Evolutionary conservation across 257 asterid species (phyloP), one percentile per base, ranked within the genome.

Genomic region (Penstemon barbatus): DNA sequence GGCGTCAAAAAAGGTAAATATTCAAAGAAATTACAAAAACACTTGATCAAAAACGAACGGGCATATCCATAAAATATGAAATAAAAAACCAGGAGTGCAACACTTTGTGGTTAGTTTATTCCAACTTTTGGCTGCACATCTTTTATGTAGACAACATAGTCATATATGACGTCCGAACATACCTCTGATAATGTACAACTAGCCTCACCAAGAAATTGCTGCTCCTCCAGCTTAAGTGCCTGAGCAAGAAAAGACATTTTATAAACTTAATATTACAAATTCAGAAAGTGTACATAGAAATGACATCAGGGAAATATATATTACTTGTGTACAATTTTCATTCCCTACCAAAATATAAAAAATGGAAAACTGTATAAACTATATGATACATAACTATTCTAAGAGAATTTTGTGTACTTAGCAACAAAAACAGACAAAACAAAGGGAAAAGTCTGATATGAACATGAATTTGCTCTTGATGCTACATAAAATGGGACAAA

Each of bases 181-280:
- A 91, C 99, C 97, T 94, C 88, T 18, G 99, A 86, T 78, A 94
- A 65, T 0, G 87, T 70, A 81, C 99, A 94, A 74, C 79, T 83
- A 65, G 95, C 93, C 82, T 89, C 97, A 66, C 98, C 99, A 77
- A 94, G 97, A 85, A 94, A 85, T 83, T 94, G 97, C 77, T 94
- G 99, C 77, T 91, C 98, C 74, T 91, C 97, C 80, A 94, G 82
- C 81, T 75, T 89, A 73, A 94, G 83, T 58, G 70, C 75, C 92
- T 83, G 46, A 5, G 53, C 77, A 73, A 53, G 62, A 72, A 69
- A 73, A 10, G 48, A 57, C 46, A 69, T 66, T 42, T 40, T 36
- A 53, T 25, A 43, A 63, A 54, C 60, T 15, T 61, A 38, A 13
- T 38, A 3, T 57, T 46, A 40, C 15, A 18, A 51, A 52, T 39